A percentile compares a stretch with the other conserved stretches of the same genome.
phyloP scores from a whole-genome alignment of 2,329 filamentous ascomycete genomes.

The Ophiostoma quercus region DNA sequence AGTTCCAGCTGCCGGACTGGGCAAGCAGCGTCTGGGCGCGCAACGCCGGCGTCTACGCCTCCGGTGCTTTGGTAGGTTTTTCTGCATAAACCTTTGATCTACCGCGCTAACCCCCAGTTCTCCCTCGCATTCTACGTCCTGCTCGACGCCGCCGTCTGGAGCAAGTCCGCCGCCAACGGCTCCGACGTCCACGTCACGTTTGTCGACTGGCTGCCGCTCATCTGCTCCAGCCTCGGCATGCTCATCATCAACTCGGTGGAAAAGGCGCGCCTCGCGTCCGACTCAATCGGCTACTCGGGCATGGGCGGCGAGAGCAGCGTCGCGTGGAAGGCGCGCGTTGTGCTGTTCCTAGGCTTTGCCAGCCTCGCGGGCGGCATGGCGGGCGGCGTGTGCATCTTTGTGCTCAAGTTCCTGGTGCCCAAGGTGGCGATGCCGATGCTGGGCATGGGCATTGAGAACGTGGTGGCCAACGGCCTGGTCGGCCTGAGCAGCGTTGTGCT shows the following conservation, averaged over 20 bases:
- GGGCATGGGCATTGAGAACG: conserved; percentile 60
- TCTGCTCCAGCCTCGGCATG: conserved; percentile 63
- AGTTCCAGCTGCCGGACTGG: conserved; percentile 62
- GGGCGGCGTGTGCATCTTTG: conserved; percentile 62
- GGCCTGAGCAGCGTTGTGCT: conserved; percentile 59
- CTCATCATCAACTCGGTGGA: conserved; percentile 67
- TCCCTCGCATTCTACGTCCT: conserved; percentile 64
- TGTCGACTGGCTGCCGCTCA: conserved; percentile 64
- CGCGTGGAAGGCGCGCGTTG: conserved; percentile 63
- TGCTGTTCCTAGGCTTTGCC: conserved; percentile 63
- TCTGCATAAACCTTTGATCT: too few relatives aligned
- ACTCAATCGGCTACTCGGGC: conserved; percentile 59
- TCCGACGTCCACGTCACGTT: conserved; percentile 60
- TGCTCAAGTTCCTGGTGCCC: conserved; percentile 59
- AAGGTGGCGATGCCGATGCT: conserved; percentile 55
- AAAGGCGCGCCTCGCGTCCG: conserved; percentile 58
- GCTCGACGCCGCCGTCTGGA: conserved; percentile 64
- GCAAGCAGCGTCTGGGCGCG: conserved; percentile 59
- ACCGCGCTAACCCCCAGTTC: conserved; percentile 43
- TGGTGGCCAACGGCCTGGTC: conserved; percentile 60
- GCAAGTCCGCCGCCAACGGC: conserved; percentile 54
- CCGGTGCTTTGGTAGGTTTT: conserved; percentile 56
- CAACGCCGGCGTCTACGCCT: conserved; percentile 57
- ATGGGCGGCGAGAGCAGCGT: conserved; percentile 45
- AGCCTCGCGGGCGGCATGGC: conserved; percentile 62